Evolutionary conservation across 192 early-diverging fungal genomes (phyloP).

Genomic region (Dimargaris xerosporica): DNA sequence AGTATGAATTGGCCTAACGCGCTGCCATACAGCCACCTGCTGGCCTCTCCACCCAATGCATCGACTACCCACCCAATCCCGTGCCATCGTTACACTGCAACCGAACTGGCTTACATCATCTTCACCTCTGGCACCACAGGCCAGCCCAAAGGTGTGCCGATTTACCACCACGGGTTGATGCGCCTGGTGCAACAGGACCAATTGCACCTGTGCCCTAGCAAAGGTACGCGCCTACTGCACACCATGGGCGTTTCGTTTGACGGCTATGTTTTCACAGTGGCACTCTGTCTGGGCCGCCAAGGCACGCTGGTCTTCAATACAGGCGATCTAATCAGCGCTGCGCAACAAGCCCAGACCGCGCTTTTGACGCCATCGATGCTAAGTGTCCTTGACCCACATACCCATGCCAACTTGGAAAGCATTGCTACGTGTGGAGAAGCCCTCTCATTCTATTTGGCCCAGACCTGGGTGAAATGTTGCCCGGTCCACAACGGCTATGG

Average conservation of each 20-base stretch:
- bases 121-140: too few relatives aligned
- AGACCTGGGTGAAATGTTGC: not conserved
- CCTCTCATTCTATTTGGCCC: not conserved
- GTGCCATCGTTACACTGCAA: too few relatives aligned
- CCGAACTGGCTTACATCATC: too few relatives aligned
- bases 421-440: not conserved
- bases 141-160: slow-evolving; percentile 5
- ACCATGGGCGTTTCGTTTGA: not conserved
- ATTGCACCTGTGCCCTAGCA: not conserved
- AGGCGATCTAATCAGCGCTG: not conserved
- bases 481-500: not conserved
- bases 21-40: not conserved
- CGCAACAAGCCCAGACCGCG: not conserved
- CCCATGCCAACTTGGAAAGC: not conserved
- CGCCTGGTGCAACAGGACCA: not conserved
- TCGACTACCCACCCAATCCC: too few relatives aligned
- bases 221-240: not conserved
- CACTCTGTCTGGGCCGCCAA: not conserved
- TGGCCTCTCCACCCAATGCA: not conserved
- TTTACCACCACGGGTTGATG: not conserved
- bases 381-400: not conserved
- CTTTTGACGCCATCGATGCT: slow-evolving; percentile 3
- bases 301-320: not conserved
- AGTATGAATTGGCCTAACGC: not conserved
- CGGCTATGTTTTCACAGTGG: not conserved